A percentile compares a stretch with the other conserved stretches of the same genome.
Conservation (phyloP, 352 stramenopile genomes). For the Pythium graminicola region DNA sequence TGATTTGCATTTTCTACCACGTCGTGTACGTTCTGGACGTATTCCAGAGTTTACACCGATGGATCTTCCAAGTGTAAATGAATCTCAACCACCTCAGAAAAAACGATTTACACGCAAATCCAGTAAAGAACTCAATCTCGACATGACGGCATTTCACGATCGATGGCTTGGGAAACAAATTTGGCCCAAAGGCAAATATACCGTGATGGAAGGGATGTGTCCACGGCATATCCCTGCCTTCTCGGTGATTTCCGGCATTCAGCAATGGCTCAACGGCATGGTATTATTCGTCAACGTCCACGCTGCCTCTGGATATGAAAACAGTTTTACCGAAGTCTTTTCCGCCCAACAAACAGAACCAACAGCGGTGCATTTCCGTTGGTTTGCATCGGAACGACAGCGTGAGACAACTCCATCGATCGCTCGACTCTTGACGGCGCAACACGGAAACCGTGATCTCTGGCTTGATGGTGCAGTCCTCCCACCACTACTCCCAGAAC, state of each 20-base stretch:
- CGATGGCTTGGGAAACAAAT: constrained; percentile 47
- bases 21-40: background rate
- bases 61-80: constrained; percentile 4
- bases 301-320: constrained; percentile 33
- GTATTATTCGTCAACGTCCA: constrained; percentile 49
- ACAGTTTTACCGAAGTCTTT: constrained; percentile 32
- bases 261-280: constrained; percentile 49
- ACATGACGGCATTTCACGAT: constrained; percentile 37
- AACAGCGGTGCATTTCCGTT: constrained; percentile 41
- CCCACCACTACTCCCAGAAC: background rate
- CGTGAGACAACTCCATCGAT: constrained; percentile 28
- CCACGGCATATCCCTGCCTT: constrained; percentile 23
- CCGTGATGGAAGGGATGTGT: constrained; percentile 46
- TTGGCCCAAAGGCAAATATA: constrained; percentile 39
- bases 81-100: background rate
- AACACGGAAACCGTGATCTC: constrained; percentile 28
- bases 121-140: constrained; percentile 27
- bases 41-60: background rate
- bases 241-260: constrained; percentile 42
- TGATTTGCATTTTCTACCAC: background rate
- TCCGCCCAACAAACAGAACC: background rate
- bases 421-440: constrained; percentile 22
- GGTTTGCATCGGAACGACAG: constrained; percentile 40
- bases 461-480: constrained; percentile 23
- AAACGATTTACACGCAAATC: constrained; percentile 3